Evolutionary conservation across 2,329 filamentous ascomycete species (phyloP), one percentile per base, ranked within the genome.

Genomic region (Rosellinia necatrix): DNA sequence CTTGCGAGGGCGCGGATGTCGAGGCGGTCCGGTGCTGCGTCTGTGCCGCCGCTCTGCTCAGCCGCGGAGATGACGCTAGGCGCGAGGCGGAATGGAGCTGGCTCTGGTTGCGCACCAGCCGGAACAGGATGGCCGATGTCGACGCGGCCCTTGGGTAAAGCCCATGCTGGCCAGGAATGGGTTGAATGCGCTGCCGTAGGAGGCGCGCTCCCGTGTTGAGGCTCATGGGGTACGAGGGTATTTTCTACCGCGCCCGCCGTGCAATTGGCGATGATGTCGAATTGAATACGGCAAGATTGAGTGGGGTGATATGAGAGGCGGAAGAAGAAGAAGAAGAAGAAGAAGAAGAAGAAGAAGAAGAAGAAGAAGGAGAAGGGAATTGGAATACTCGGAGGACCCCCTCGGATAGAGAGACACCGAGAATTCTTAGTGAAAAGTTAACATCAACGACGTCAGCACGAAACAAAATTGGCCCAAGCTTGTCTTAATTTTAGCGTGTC

Each of bases 141-240:
- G 49, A 42, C 21, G 32, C 27, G 13, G 46, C 9, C 17, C 48
- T 8, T 6, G n/a, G 21, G 22, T n/a, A 30, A n/a, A 52, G 10
- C 17, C 40, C 37, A 44, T 51, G 49, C 25, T 24, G 53, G n/a
- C 58, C 15, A 10, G 55, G 44, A 1, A 37, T 25, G n/a, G 54
- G 46, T 25, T 54, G 63, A 49, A 62, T 38, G 55, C 64, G 65
- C 65, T n/a, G n/a, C n/a, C n/a, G n/a, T n/a, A 59, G 56, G 29
- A 64, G 41, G 62, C 64, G 66, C 62, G 65, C 53, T 57, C 66
- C 62, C 21, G 57, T 32, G 49, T 42, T 62, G 21, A 62, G 41
- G 49, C 42, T 53, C 66, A 68, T 68, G 8, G 19, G 40, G n/a
- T n/a, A n/a, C n/a, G n/a, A n/a, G n/a, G n/a, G n/a, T n/a, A n/a